phyloP scores from a whole-genome alignment of 306 rosid genomes.

The Prunus padus region DNA sequence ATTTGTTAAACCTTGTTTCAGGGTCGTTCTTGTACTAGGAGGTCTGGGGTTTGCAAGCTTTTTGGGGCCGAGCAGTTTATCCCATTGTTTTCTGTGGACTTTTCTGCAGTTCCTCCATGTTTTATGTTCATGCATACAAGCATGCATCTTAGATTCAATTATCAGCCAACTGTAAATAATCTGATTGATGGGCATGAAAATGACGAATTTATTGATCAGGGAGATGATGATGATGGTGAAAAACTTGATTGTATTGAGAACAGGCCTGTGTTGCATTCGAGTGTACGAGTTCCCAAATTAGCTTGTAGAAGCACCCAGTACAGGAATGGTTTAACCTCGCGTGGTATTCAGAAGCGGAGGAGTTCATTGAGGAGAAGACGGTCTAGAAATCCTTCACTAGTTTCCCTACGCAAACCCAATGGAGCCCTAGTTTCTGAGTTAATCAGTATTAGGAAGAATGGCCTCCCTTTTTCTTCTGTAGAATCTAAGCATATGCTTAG shows the following conservation, averaged over 20 bases:
- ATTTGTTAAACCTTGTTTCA: constrained; percentile 30
- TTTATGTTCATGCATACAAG: constrained; percentile 47
- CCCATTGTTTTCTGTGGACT: constrained; percentile 65
- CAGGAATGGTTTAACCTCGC: constrained; percentile 37
- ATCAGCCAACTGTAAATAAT: constrained; percentile 33
- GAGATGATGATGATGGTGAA: constrained; percentile 5
- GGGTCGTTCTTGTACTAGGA: constrained; percentile 37
- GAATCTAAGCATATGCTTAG: constrained; percentile 37
- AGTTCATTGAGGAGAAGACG: constrained; percentile 53
- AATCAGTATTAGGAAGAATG: constrained; percentile 34
- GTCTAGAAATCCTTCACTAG: constrained; percentile 42
- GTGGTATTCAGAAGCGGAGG: constrained; percentile 50
- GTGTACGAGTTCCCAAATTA: constrained; percentile 40
- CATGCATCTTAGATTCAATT: constrained; percentile 35
- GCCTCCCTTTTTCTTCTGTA: constrained; percentile 29
- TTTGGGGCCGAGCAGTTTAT: constrained; percentile 37
- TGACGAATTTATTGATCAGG: constrained; percentile 10
- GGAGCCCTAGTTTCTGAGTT: constrained; percentile 42
- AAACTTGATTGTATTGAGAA: constrained; percentile 22
- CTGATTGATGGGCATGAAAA: constrained; percentile 18
- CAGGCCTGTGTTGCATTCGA: constrained; percentile 17
- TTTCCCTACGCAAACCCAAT: constrained; percentile 35
- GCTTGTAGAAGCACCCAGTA: constrained; percentile 38
- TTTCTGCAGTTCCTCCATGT: constrained; percentile 67
- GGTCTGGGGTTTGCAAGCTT: constrained; percentile 52